Evolutionary conservation across 106 monocot species (phyloP).

Genomic region (Allium cepa): DNA sequence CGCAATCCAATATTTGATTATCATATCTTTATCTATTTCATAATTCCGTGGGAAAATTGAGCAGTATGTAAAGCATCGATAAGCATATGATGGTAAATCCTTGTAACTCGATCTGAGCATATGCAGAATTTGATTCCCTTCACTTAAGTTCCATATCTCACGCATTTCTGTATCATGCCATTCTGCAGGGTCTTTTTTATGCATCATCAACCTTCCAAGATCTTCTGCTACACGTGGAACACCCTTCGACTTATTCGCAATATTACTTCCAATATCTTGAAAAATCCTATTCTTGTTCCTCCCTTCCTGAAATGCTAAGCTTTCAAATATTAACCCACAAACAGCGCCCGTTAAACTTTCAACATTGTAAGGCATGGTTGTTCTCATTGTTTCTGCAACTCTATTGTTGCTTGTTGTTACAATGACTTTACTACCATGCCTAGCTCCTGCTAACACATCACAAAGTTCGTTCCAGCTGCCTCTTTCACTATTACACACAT

Average conservation of each 20-base stretch:
- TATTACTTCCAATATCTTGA: too few relatives aligned
- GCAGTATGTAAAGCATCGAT: conserved; percentile 12
- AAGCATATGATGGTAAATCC: conserved; percentile 5
- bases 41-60: conserved; percentile 9
- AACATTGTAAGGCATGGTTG: background rate
- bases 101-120: conserved; percentile 4
- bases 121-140: background rate
- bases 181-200: too few relatives aligned
- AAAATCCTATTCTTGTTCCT: too few relatives aligned
- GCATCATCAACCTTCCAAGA: too few relatives aligned
- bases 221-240: too few relatives aligned
- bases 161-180: too few relatives aligned
- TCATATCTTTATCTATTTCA: conserved; percentile 7
- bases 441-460: background rate
- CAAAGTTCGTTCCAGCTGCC: background rate
- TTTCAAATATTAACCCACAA: background rate
- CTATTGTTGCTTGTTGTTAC: background rate
- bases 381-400: background rate
- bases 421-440: background rate
- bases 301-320: background rate
- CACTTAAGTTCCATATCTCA: background rate
- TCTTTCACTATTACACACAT: background rate
- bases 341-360: background rate
- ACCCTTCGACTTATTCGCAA: too few relatives aligned
- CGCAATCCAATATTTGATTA: conserved; percentile 17